Conservation (phyloP, 495 filamentous ascomycete genomes). For the Saxispiralis lemnorum region DNA sequence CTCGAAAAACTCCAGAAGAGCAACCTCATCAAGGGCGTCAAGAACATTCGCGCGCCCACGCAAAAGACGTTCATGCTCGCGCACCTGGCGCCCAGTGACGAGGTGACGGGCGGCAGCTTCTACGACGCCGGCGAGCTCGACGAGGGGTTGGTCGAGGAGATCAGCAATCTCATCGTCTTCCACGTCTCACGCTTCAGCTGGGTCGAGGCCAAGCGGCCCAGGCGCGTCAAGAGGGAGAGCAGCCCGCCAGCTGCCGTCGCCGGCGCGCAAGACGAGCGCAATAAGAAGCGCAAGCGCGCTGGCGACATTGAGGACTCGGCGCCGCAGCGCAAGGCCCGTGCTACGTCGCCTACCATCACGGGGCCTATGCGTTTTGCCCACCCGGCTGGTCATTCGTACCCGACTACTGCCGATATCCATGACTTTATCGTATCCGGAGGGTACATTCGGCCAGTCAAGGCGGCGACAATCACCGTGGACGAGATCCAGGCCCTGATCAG, state of each 20-base stretch:
- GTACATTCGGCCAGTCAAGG: constrained; percentile 30
- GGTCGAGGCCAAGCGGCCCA: constrained; percentile 5
- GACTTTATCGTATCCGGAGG: constrained; percentile 45
- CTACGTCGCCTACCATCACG: neutral
- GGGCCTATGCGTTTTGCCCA: constrained; percentile 34
- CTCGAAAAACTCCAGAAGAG: constrained; percentile 66
- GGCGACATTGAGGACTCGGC: constrained; percentile 8
- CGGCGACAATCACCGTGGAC: constrained; percentile 44
- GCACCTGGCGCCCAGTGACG: constrained; percentile 58
- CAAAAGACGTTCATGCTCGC: constrained; percentile 51
- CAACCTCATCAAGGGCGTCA: constrained; percentile 65
- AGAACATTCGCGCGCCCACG: constrained; percentile 40
- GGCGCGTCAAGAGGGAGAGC: neutral
- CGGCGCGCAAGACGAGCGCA: neutral
- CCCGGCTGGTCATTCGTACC: constrained; percentile 52
- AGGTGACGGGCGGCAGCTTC: constrained; percentile 84
- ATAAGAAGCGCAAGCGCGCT: constrained; percentile 13
- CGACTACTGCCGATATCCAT: constrained; percentile 55
- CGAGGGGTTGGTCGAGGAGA: constrained; percentile 58
- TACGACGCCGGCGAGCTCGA: constrained; percentile 79
- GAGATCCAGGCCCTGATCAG: constrained; percentile 70
- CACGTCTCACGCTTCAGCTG: constrained; percentile 55
- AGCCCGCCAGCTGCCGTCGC: neutral
- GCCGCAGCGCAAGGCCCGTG: neutral
- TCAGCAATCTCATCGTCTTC: constrained; percentile 50